Evolutionary conservation across 257 asterid genomes (phyloP), one percentile per base, ranked within the genome.

Genomic region (Capsicum baccatum): DNA sequence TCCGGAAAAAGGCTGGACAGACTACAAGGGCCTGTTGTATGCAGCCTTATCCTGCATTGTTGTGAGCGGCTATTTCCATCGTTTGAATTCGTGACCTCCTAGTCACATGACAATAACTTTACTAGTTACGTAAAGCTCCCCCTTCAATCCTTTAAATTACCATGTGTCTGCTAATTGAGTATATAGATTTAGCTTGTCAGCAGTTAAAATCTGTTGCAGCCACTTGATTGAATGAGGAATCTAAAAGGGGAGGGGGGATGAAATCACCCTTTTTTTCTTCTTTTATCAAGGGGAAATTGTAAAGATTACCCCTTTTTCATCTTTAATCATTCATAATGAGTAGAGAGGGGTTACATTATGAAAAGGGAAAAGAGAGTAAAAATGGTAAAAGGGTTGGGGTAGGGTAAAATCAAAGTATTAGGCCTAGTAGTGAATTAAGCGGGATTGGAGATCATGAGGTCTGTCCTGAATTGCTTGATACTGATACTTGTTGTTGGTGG

Each of bases 391-490:
- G 13, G 37, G 33, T 26, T 26, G 33, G 33, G 33, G 33, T 26
- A 26, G 70, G 76, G 11, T 39, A 14, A 42, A 76, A 79, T 69
- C 64, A 71, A 88, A 63, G 84, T 80, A 4, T 39, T 26, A 26
- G 42, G 5, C 42, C 42, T 39, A 39, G 5, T 39, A 4, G 42
- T 39, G 4, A 4, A 39, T 39, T 2, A 39, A 4, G 42, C 5
- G 42, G 42, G 42, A 26, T 39, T 39, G 42, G 5, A 4, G 1
- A 39, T 39, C 42, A 39, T 39, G 42, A 39, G 42, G 3, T 39
- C 5, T 39, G 42, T 39, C 42, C 5, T 39, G 3, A 4, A 39
- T 39, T 39, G 42, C 3, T 1, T 37, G 2, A 37, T 37, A 21
- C 42, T 37, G 42, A 1, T 37, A 37, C 42, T 39, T 39, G 42